Conservation (phyloP, 2,329 filamentous ascomycete species). For the Westerdykella ornata region DNA sequence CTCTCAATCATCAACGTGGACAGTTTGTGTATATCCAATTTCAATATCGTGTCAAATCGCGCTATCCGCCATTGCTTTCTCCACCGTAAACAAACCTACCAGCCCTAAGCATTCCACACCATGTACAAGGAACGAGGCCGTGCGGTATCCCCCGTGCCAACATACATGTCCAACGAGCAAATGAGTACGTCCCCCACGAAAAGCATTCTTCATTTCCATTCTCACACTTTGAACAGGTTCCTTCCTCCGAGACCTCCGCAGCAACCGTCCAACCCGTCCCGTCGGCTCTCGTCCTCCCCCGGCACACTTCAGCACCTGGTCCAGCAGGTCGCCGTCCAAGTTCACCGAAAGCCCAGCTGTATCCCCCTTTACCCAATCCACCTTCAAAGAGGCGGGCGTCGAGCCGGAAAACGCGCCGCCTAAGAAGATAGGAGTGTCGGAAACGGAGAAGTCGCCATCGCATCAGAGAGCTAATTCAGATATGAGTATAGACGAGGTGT, state of each 20-base stretch:
- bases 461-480: conserved; percentile 28
- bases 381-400: conserved; percentile 19
- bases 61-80: background rate
- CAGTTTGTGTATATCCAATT: background rate
- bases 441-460: conserved; percentile 9
- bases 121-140: conserved; percentile 35
- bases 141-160: conserved; percentile 31
- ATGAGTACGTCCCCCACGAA: conserved; percentile 30
- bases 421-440: conserved; percentile 9
- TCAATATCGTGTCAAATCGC: background rate
- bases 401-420: conserved; percentile 16
- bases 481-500: conserved; percentile 26
- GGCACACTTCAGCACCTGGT: conserved; percentile 40
- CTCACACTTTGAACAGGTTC: conserved; percentile 47
- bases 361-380: conserved; percentile 19
- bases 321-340: conserved; percentile 21
- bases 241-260: conserved; percentile 65
- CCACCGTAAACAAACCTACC: conserved; percentile 9
- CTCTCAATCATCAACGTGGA: background rate
- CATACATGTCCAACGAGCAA: conserved; percentile 34
- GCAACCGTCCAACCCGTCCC: conserved; percentile 59
- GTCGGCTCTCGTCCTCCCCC: conserved; percentile 64
- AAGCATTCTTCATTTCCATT: conserved; percentile 8
- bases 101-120: conserved; percentile 15
- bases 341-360: conserved; percentile 21